A percentile compares a stretch with the other conserved stretches of the same genome.
These are phyloP conservation scores for Neurospora sp. DNA, from an alignment of 495 filamentous ascomycete genomes.

Conservation along the genomic window DNA sequence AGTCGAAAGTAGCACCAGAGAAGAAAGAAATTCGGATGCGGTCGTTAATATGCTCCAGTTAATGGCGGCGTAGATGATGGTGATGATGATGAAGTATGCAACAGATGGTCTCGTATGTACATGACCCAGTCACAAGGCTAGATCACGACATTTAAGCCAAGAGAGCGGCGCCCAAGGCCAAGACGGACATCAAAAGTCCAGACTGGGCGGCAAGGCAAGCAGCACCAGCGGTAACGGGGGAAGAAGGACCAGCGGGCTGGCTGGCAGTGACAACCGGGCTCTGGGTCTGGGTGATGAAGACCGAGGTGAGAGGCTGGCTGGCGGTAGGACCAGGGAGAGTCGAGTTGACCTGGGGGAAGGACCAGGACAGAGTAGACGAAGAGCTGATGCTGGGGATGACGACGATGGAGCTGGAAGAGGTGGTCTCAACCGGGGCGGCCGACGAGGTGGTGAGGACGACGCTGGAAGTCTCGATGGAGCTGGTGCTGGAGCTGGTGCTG, in stretches of 20 bases:
- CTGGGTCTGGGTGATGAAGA: constrained; percentile 17
- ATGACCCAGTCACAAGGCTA: background rate
- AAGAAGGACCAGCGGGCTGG: constrained; percentile 8
- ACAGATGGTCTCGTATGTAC: constrained; percentile 5
- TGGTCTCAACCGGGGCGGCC: background rate
- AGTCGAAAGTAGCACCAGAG: background rate
- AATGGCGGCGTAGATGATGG: constrained; percentile 3
- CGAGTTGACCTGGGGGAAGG: constrained; percentile 28
- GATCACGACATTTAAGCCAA: constrained; percentile 23
- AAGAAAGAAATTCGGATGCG: constrained; percentile 11
- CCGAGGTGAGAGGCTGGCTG: constrained; percentile 20
- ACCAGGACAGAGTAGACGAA: constrained; percentile 13
- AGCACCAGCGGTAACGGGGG: constrained; percentile 24
- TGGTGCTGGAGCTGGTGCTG: constrained; percentile 14
- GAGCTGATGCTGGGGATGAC: background rate
- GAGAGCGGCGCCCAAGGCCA: constrained; percentile 34
- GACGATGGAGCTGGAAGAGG: background rate
- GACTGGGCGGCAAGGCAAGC: constrained; percentile 27
- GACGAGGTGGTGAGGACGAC: background rate
- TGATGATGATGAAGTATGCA: constrained; percentile 1
- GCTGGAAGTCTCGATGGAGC: constrained; percentile 2
- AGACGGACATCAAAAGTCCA: constrained; percentile 29
- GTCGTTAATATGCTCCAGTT: constrained; percentile 4
- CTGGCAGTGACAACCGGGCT: constrained; percentile 15
- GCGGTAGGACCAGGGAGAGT: constrained; percentile 28